Conservation (phyloP, 768 basidiomycete genomes). For the Plicaturopsis crispa region DNA sequence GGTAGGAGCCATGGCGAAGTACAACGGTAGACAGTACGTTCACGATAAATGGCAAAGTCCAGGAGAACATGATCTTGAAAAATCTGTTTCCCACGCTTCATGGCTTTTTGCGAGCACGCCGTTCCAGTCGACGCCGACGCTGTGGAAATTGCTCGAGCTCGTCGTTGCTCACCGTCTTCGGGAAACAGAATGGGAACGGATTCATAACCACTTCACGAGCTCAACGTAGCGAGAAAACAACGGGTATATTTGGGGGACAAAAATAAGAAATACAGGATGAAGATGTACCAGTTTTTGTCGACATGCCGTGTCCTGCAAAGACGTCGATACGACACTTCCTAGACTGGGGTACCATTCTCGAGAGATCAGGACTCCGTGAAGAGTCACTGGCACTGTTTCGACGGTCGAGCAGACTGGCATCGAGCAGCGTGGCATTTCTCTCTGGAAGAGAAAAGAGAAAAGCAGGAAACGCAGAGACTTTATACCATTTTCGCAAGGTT, state of each 20-base stretch:
- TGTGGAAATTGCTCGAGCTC: neutral
- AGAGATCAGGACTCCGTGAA: conserved; percentile 45
- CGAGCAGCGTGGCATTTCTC: conserved; percentile 63
- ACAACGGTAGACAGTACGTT: neutral
- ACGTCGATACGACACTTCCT: conserved; percentile 59
- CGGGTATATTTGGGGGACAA: neutral
- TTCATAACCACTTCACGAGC: too few relatives aligned
- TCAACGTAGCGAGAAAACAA: too few relatives aligned
- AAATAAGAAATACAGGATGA: conserved; percentile 1
- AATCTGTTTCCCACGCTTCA: too few relatives aligned
- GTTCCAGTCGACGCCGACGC: neutral
- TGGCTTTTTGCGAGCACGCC: neutral
- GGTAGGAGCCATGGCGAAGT: conserved; percentile 21
- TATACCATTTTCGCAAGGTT: conserved; percentile 35
- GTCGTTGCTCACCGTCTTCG: neutral
- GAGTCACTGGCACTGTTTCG: conserved; percentile 61
- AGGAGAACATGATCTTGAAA: too few relatives aligned
- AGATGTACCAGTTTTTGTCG: conserved; percentile 51
- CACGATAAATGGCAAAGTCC: too few relatives aligned
- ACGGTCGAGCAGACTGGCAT: conserved; percentile 40
- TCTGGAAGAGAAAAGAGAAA: conserved; percentile 22
- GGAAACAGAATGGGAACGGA: neutral
- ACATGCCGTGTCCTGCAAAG: conserved; percentile 51
- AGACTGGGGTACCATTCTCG: conserved; percentile 43
- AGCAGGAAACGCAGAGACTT: conserved; percentile 12